A percentile compares a stretch with the other conserved stretches of the same genome.
phyloP scores from a whole-genome alignment of 2,329 filamentous ascomycete genomes.

The Verticillium nubilum region DNA sequence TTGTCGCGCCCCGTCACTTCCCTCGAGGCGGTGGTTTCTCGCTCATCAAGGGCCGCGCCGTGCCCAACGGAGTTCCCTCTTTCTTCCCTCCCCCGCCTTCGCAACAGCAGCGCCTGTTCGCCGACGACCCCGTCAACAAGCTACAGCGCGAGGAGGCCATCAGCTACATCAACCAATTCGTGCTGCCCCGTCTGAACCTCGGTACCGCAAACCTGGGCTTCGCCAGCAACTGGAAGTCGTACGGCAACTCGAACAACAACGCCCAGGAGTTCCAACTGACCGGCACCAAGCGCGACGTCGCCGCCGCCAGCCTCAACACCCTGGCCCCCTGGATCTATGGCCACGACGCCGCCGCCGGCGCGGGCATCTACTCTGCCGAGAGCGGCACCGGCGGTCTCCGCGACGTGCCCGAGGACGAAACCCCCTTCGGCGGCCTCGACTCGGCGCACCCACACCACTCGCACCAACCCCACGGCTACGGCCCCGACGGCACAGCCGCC shows the following conservation, averaged over 20 bases:
- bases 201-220: slow-evolving; percentile 38
- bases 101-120: slow-evolving; percentile 26
- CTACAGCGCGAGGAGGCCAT: slow-evolving; percentile 62
- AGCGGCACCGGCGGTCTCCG: slow-evolving; percentile 10
- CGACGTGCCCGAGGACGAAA: slow-evolving; percentile 14
- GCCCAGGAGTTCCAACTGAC: slow-evolving; percentile 5
- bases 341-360: slow-evolving; percentile 36
- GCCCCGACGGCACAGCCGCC: background rate
- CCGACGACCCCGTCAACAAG: slow-evolving; percentile 56
- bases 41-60: slow-evolving; percentile 58
- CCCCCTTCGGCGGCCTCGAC: slow-evolving; percentile 12
- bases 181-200: slow-evolving; percentile 54
- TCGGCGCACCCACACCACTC: slow-evolving; percentile 6
- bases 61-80: slow-evolving; percentile 57
- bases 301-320: slow-evolving; percentile 46
- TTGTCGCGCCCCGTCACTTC: slow-evolving; percentile 50
- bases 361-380: slow-evolving; percentile 30
- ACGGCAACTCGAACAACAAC: background rate
- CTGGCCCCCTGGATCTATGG: slow-evolving; percentile 53
- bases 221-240: slow-evolving; percentile 21
- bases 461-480: background rate
- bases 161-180: slow-evolving; percentile 64
- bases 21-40: slow-evolving; percentile 51
- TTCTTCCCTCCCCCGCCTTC: slow-evolving; percentile 50
- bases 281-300: slow-evolving; percentile 34